A percentile compares a stretch with the other conserved stretches of the same genome.
Conservation (phyloP, 257 asterid species). For the Fraxinus pennsylvanica region DNA sequence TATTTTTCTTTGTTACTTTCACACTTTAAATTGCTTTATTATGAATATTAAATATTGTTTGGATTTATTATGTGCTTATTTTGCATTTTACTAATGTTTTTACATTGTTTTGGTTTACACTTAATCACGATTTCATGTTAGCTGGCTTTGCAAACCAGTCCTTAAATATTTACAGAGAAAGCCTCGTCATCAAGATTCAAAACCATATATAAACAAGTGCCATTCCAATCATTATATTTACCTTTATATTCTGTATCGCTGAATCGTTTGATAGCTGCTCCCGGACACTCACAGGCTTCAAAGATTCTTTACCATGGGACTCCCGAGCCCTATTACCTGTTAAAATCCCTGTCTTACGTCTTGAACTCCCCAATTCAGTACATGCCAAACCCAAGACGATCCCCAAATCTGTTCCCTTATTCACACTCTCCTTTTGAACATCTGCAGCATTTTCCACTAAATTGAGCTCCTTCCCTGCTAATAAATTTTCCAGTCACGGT, state of each 20-base stretch:
- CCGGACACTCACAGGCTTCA: conserved; percentile 33
- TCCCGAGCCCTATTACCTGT: conserved; percentile 23
- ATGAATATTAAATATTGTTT: no score
- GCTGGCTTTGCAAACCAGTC: background rate
- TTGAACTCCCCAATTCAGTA: conserved; percentile 38
- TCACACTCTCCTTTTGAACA: conserved; percentile 32
- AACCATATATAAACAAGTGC: conserved; percentile 17
- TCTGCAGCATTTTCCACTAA: conserved; percentile 37
- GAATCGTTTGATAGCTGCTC: conserved; percentile 32
- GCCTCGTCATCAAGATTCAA: conserved; percentile 13
- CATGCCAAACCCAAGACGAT: conserved; percentile 66
- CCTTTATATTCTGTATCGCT: conserved; percentile 34
- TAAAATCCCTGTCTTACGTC: conserved; percentile 25
- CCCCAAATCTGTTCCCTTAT: conserved; percentile 35
- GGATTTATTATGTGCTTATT: no score
- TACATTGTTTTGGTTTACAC: no score
- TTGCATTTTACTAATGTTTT: no score
- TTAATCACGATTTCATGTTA: background rate
- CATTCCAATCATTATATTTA: conserved; percentile 26
- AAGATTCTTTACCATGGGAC: conserved; percentile 30
- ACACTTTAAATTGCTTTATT: no score
- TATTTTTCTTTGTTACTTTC: no score
- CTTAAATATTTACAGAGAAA: background rate
- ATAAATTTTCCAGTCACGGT: conserved; percentile 28
- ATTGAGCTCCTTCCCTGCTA: conserved; percentile 46